Conservation (phyloP, 1,284 basidiomycete genomes). For the Peniophora sp. region DNA sequence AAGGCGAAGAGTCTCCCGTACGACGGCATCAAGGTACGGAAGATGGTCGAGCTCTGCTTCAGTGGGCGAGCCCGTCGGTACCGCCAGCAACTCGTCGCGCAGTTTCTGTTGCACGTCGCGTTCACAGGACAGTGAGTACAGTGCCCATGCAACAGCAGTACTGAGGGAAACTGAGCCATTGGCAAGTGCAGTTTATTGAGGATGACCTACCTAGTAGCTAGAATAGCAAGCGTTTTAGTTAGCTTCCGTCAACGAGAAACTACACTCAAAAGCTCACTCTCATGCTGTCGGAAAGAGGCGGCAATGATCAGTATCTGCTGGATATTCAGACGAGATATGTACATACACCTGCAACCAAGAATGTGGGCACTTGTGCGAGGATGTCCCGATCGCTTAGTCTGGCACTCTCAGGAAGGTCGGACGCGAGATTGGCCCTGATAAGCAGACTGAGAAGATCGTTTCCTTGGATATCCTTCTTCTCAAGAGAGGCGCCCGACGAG, state of each 20-base stretch:
- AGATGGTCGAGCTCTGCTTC: slow-evolving; percentile 29
- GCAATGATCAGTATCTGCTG: slow-evolving; percentile 32
- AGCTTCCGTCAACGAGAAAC: too few species aligned
- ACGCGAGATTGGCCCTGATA: slow-evolving; percentile 56
- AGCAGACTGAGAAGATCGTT: slow-evolving; percentile 46
- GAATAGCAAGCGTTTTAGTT: too few species aligned
- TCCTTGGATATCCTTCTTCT: slow-evolving; percentile 20
- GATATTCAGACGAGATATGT: slow-evolving; percentile 49
- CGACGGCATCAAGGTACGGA: slow-evolving; percentile 38
- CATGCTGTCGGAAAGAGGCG: not conserved
- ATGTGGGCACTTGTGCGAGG: slow-evolving; percentile 55
- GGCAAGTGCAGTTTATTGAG: too few species aligned
- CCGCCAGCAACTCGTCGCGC: slow-evolving; percentile 31
- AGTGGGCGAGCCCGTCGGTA: slow-evolving; percentile 23
- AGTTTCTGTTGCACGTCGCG: slow-evolving; percentile 35
- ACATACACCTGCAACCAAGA: slow-evolving; percentile 39
- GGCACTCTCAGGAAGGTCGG: slow-evolving; percentile 47
- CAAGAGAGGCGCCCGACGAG: slow-evolving; percentile 8
- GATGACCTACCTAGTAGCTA: too few species aligned
- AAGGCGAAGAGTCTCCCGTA: slow-evolving; percentile 35
- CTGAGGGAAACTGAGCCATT: slow-evolving; percentile 18
- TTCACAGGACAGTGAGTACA: slow-evolving; percentile 31
- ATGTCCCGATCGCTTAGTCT: slow-evolving; percentile 67
- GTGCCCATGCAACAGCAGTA: slow-evolving; percentile 41
- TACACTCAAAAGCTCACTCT: not conserved